phyloP scores from a whole-genome alignment of 2,329 filamentous ascomycete genomes.

The Venturia oleaginea region DNA sequence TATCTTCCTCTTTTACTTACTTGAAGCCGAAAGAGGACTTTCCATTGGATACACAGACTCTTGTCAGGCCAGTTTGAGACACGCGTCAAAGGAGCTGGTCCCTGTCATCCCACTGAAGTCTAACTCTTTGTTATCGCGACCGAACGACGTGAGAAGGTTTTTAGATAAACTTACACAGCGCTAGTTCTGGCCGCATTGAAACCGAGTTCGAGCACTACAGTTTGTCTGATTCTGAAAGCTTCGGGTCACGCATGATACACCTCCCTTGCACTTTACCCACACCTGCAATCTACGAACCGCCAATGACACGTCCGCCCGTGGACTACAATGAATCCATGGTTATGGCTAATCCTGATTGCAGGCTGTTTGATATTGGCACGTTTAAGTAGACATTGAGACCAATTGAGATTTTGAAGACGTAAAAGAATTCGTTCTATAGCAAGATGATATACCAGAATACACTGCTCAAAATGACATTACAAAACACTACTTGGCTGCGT shows the following conservation, averaged over 20 bases:
- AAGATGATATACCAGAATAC: neutral
- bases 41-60: neutral
- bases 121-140: neutral
- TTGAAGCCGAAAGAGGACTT: neutral
- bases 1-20: neutral
- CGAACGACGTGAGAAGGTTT: neutral
- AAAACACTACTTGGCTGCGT: neutral
- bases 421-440: neutral
- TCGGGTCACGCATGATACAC: neutral
- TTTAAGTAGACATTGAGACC: no score
- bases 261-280: neutral
- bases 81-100: neutral
- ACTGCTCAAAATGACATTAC: neutral
- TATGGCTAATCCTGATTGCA: neutral
- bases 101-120: neutral
- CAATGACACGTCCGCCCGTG: no score
- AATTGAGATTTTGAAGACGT: no score
- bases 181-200: neutral
- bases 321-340: no score
- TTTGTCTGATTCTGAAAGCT: neutral
- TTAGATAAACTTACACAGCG: neutral
- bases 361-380: neutral
- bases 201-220: neutral
- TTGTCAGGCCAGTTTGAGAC: neutral
- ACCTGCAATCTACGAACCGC: neutral